phyloP scores from a whole-genome alignment of 129 eudicot species.

The Flaveria linearis region DNA sequence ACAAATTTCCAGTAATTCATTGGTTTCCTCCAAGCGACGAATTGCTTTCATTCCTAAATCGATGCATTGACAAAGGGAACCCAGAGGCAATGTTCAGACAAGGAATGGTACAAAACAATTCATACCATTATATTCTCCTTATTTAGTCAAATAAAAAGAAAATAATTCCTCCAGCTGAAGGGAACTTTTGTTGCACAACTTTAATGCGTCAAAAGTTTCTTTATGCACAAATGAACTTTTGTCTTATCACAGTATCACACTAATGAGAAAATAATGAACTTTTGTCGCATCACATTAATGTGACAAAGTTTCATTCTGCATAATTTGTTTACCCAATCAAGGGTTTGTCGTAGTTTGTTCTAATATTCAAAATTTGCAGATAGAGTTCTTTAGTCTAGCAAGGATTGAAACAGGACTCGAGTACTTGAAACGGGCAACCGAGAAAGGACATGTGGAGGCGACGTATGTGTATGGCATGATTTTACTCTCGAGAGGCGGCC shows the following conservation, averaged over 20 bases:
- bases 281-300: not conserved
- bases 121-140: not conserved
- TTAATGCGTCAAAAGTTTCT: not conserved
- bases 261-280: not conserved
- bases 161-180: not conserved
- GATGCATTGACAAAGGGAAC: conserved; percentile 44
- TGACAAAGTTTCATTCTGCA: not conserved
- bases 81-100: conserved; percentile 52
- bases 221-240: not conserved
- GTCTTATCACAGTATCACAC: not conserved
- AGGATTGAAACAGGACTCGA: conserved; percentile 45
- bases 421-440: conserved; percentile 42
- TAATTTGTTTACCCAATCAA: not conserved
- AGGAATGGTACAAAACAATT: conserved; percentile 42
- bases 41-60: conserved; percentile 40
- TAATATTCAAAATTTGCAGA: conserved; percentile 24
- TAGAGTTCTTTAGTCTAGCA: conserved; percentile 39
- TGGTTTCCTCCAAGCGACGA: conserved; percentile 38
- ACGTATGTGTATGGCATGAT: conserved; percentile 51
- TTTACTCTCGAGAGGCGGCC: conserved; percentile 43
- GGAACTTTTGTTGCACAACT: not conserved
- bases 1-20: conserved; percentile 47
- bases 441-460: conserved; percentile 49
- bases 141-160: not conserved
- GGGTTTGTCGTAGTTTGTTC: not conserved